Evolutionary conservation across 805 yeast species (phyloP), one percentile per base, ranked within the genome.

Genomic region (Blastobotrys terrestris): DNA sequence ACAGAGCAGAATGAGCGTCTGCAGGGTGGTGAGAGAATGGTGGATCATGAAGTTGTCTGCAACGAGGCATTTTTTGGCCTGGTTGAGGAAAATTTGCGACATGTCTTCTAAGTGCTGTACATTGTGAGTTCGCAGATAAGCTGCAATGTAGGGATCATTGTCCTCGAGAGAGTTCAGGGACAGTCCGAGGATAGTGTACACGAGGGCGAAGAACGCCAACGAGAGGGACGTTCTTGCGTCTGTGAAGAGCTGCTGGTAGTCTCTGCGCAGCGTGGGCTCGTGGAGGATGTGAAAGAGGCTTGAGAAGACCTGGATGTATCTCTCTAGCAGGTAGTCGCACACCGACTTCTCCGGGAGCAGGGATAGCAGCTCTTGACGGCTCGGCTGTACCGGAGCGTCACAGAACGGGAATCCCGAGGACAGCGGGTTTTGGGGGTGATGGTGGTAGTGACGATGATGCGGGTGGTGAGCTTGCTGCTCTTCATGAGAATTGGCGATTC

Each of bases 31-130:
- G 13, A 51, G 39, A 8, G 45, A 39, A 18, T 47, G 42, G 48
- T 50, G 39, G 14, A 42, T 20, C 16, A 48, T 26, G 40, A 50
- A 53, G 46, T 53, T 50, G 39, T 46, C 53, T n/a, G 53, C 53
- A 2, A 39, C 47, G 2, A 53, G 49, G 46, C 56, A 53, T 15
- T 51, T 44, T 18, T 47, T 22, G 19, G 53, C 20, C 39, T 13
- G 18, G 31, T 21, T 16, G 11, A 49, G 48, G 31, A 46, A 47
- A 7, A 44, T n/a, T 18, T 18, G 15, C 21, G 15, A 21, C 46
- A 44, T 19, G 21, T 44, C 46, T 44, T 18, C 15, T n/a, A 44
- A 6, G 15, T 14, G 21, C 26, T 16, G 6, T 19, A 31, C 18
- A 20, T 15, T n/a, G 52, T 44, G 2, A 44, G 2, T 13, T 19